Evolutionary conservation across 2,329 filamentous ascomycete genomes (phyloP).

Genomic region (Zymoseptoria crescenta): DNA sequence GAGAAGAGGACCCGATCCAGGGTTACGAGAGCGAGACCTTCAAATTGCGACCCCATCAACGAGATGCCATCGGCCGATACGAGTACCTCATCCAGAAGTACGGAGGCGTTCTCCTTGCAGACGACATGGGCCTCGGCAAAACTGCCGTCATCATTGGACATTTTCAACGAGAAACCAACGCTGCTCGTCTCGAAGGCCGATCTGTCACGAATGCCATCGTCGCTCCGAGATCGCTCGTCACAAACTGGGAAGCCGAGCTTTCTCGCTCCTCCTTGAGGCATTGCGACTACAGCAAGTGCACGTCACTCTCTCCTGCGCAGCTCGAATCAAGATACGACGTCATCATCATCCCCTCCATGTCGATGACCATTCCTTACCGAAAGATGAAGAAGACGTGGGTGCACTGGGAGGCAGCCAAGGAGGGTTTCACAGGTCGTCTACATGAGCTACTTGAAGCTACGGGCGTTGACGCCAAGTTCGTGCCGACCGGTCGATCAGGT

Average conservation of each 20-base stretch:
- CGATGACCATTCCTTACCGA: neutral
- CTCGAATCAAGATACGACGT: conserved; percentile 47
- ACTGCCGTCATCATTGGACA: conserved; percentile 95
- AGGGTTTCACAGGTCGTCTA: neutral
- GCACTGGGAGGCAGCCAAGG: neutral
- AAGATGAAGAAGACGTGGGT: neutral
- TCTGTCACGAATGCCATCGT: conserved; percentile 72
- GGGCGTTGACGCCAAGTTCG: conserved; percentile 40
- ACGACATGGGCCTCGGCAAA: conserved; percentile 94
- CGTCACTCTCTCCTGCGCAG: conserved; percentile 56
- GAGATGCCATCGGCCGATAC: neutral
- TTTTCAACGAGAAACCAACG: conserved; percentile 54
- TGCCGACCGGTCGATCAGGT: conserved; percentile 55
- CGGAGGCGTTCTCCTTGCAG: conserved; percentile 56
- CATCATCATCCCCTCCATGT: neutral
- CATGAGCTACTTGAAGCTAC: neutral
- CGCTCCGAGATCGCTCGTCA: conserved; percentile 84
- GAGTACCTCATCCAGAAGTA: neutral
- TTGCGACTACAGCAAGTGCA: conserved; percentile 68
- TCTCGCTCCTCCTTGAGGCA: conserved; percentile 62
- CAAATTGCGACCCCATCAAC: neutral
- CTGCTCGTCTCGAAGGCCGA: conserved; percentile 59
- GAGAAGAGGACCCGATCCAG: too few relatives aligned
- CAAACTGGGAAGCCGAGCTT: conserved; percentile 93
- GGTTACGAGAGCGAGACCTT: neutral